These are phyloP conservation scores for Boechera retrofracta DNA, from an alignment of 345 rosid genomes.

Conservation along the genomic window DNA sequence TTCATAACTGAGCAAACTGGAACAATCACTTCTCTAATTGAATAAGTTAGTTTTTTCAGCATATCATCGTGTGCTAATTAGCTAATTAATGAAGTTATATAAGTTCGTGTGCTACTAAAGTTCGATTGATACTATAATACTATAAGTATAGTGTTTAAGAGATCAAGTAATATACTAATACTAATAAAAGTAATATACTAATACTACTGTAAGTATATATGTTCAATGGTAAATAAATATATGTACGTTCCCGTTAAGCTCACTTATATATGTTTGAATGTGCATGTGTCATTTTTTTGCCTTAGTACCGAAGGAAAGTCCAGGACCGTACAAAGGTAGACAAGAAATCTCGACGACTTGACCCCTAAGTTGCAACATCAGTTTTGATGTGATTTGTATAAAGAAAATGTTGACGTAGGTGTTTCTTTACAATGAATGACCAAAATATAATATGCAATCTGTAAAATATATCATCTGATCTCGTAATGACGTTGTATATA, in stretches of 20 bases:
- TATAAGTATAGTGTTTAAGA: neutral
- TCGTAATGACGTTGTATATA: conserved; percentile 3
- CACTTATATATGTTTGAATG: neutral
- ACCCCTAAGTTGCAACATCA: conserved; percentile 41
- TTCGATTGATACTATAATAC: neutral
- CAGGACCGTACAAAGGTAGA: conserved; percentile 40
- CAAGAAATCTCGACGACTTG: conserved; percentile 26
- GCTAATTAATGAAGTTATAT: neutral
- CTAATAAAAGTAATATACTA: neutral
- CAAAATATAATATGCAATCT: conserved; percentile 2
- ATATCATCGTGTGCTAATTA: neutral
- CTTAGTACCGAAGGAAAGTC: conserved; percentile 44
- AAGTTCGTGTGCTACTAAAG: neutral
- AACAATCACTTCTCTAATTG: conserved; percentile 1
- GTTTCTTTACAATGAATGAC: conserved; percentile 35
- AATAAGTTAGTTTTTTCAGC: neutral
- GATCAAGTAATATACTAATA: neutral
- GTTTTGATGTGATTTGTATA: conserved; percentile 43
- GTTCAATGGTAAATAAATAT: conserved; percentile 8
- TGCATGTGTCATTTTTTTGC: conserved; percentile 27
- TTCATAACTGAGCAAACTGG: neutral
- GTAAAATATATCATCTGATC: conserved; percentile 1
- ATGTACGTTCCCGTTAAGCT: neutral
- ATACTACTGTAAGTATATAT: neutral
- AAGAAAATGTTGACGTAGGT: conserved; percentile 19